A percentile compares a stretch with the other conserved stretches of the same genome.
Conservation (phyloP, 371 early-diverging fungal species). For the Phascolomyces articulosus region DNA sequence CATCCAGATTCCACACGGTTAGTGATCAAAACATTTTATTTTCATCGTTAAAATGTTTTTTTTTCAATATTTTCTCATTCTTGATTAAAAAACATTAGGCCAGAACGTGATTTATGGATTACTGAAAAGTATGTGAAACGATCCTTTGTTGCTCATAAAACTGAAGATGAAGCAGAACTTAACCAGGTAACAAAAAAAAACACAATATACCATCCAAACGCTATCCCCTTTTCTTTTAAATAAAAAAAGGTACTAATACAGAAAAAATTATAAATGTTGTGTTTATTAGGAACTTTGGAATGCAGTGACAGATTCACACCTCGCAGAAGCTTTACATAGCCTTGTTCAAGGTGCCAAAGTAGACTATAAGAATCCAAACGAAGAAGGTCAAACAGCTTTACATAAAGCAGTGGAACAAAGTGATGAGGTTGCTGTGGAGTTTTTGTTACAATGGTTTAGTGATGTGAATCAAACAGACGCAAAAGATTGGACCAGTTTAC, state of each 20-base stretch:
- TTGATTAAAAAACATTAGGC: slow-evolving; percentile 27
- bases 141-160: slow-evolving; percentile 51
- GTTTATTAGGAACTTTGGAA: slow-evolving; percentile 54
- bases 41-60: neutral
- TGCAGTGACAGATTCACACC: slow-evolving; percentile 57
- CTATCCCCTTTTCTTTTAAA: no score
- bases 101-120: slow-evolving; percentile 72
- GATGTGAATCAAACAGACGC: slow-evolving; percentile 66
- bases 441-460: slow-evolving; percentile 70
- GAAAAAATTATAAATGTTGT: no score
- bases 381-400: slow-evolving; percentile 55
- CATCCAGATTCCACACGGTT: slow-evolving; percentile 33
- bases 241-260: no score
- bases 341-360: slow-evolving; percentile 78
- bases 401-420: slow-evolving; percentile 66
- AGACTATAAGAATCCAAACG: slow-evolving; percentile 63
- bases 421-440: slow-evolving; percentile 67
- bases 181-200: slow-evolving; percentile 23
- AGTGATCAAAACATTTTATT: neutral
- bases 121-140: slow-evolving; percentile 77
- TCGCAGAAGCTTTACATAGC: slow-evolving; percentile 59
- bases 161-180: slow-evolving; percentile 23
- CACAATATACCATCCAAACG: no score
- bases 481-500: slow-evolving; percentile 76
- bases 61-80: neutral